phyloP scores from a whole-genome alignment of 306 rosid genomes.

The Cotoneaster glaucophyllus region DNA sequence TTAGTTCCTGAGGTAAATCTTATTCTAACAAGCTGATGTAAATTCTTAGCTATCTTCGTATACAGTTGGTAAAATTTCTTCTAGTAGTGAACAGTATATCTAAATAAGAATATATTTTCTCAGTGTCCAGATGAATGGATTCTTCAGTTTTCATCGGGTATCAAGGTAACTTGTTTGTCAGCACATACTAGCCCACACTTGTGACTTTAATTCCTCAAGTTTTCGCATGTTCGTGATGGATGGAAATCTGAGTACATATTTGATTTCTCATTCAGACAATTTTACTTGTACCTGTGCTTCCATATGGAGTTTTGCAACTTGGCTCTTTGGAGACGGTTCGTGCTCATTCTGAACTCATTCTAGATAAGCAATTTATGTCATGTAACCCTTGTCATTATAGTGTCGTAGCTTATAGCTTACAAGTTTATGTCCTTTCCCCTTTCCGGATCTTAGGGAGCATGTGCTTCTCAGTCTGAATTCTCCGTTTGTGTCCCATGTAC shows the following conservation, averaged over 20 bases:
- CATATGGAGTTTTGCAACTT: conserved; percentile 81
- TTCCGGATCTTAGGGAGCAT: neutral
- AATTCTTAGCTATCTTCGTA: neutral
- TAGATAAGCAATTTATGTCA: neutral
- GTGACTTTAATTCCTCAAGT: conserved; percentile 1
- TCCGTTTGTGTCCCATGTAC: neutral
- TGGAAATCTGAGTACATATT: neutral
- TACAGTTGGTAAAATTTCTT: neutral
- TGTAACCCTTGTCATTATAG: neutral
- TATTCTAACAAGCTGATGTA: neutral
- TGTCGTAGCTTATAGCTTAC: neutral
- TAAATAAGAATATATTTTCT: conserved; percentile 16
- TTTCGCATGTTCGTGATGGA: neutral
- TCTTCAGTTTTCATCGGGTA: conserved; percentile 71
- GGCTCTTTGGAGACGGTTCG: conserved; percentile 77
- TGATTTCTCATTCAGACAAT: conserved; percentile 54
- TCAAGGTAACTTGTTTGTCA: conserved; percentile 52
- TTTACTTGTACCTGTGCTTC: conserved; percentile 75
- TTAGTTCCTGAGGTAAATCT: conserved; percentile 48
- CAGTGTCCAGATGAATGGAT: conserved; percentile 79
- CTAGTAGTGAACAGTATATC: conserved; percentile 6
- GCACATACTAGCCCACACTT: neutral
- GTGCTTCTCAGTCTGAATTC: neutral
- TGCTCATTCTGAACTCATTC: conserved; percentile 17
- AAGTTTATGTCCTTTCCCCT: neutral